phyloP scores from a whole-genome alignment of 2,329 filamentous ascomycete species.

The Grosmannia penicillata region DNA sequence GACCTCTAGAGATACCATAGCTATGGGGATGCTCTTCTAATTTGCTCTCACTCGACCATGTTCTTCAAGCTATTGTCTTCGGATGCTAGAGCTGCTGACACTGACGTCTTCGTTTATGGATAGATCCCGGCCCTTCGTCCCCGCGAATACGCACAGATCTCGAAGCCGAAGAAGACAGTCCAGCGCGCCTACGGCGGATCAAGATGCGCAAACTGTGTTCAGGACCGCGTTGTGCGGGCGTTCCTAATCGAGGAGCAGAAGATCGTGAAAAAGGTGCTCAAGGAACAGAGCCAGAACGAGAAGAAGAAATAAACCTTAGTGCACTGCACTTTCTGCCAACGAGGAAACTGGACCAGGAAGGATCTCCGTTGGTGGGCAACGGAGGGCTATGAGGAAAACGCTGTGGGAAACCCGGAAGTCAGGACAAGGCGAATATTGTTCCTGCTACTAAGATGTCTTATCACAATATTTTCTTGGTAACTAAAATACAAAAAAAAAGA shows the following conservation, averaged over 20 bases:
- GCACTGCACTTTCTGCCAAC: not conserved
- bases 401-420: not conserved
- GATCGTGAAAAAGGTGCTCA: constrained; percentile 99
- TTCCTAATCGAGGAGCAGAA: constrained; percentile 99
- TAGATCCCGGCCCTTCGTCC: constrained; percentile 81
- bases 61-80: no score
- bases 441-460: constrained; percentile 1
- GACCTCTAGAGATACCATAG: no score
- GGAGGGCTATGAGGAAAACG: not conserved
- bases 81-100: no score
- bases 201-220: constrained; percentile 96
- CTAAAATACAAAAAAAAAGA: constrained; percentile 2
- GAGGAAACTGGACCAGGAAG: not conserved
- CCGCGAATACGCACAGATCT: constrained; percentile 93
- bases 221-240: constrained; percentile 91
- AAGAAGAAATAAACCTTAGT: constrained; percentile 11
- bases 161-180: constrained; percentile 98
- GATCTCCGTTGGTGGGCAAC: not conserved
- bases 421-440: not conserved
- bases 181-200: constrained; percentile 97
- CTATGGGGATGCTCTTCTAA: no score
- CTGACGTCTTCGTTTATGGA: not conserved
- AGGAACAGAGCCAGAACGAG: constrained; percentile 54
- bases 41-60: no score
- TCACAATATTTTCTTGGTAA: constrained; percentile 2